A percentile compares a stretch with the other conserved stretches of the same genome.
Conservation (phyloP, 2,329 filamentous ascomycete genomes). For the Verticillium dahliae region DNA sequence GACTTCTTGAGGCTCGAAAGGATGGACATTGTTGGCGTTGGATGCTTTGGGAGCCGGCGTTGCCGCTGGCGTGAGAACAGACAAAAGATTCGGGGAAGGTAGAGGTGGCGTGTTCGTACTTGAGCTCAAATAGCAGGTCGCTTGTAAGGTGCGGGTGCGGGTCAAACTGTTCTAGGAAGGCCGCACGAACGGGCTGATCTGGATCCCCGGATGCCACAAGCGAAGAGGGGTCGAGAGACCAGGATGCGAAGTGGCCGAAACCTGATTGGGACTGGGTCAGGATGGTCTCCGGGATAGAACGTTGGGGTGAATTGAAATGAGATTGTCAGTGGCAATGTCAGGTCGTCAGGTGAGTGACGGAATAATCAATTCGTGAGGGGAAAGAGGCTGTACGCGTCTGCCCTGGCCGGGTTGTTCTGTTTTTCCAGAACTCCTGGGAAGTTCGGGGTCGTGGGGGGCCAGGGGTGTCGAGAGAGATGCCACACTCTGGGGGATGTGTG, state of each 20-base stretch:
- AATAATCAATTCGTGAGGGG: background rate
- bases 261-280: background rate
- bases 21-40: conserved; percentile 41
- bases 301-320: background rate
- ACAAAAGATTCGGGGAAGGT: background rate
- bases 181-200: background rate
- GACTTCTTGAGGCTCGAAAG: conserved; percentile 46
- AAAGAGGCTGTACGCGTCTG: background rate
- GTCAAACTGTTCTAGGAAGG: background rate
- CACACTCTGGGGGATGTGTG: background rate
- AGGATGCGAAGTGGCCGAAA: background rate
- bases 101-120: background rate
- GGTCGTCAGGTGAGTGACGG: background rate
- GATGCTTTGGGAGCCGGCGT: background rate
- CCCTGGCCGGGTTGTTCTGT: background rate
- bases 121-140: background rate
- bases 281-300: background rate
- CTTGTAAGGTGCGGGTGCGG: background rate
- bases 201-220: background rate
- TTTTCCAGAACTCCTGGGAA: background rate
- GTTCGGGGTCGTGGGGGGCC: background rate
- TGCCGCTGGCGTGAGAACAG: background rate
- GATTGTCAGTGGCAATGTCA: background rate
- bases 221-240: background rate
- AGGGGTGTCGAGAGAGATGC: background rate